Evolutionary conservation across 331 rosid species (phyloP), one percentile per base, ranked within the genome.

Genomic region (Dryas integrifolia): DNA sequence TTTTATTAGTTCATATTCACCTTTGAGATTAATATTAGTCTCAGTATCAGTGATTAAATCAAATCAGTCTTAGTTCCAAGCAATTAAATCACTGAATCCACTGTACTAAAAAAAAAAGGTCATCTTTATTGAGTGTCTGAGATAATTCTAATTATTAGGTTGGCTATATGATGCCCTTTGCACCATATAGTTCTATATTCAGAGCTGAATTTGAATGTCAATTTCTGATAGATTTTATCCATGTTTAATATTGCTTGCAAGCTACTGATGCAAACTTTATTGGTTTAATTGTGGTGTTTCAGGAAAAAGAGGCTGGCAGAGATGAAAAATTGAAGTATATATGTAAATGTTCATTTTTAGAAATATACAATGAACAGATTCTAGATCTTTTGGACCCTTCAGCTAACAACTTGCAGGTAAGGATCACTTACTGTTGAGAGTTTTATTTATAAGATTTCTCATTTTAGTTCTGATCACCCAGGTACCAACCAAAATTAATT

Each of bases 361-460:
- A 95, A 82, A 95, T 95, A 78, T 95, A 95, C 88, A 95, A 95
- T 1, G 99, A 95, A 81, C 99, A 92, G 48, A 95, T 95, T 77
- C 93, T 95, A 74, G 99, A 95, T 86, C 99, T 95, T 68, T 75
- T 95, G 81, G 99, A 95, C 13, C 99, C 99, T 4, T 86, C 92
- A 68, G 83, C 98, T 21, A 88, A 55, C 85, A 92, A 95, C 74
- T 83, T 95, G 82, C 99, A 95, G 96, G 99, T 92, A 79, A 63
- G 72, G 70, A 49, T 55, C 59, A 58, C 67, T 46, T 67, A 63
- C 49, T 53, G 66, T 80, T 74, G 38, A 43, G 44, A 47, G 40
- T 53, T 81, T 46, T 16, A 58, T 55, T 9, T 6, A 8, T 45
- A 35, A 5, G 10, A 8, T 4, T 6, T 35, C 39, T 67, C 40